Conservation (phyloP, 768 basidiomycete species). For the Boletus patriciae region DNA sequence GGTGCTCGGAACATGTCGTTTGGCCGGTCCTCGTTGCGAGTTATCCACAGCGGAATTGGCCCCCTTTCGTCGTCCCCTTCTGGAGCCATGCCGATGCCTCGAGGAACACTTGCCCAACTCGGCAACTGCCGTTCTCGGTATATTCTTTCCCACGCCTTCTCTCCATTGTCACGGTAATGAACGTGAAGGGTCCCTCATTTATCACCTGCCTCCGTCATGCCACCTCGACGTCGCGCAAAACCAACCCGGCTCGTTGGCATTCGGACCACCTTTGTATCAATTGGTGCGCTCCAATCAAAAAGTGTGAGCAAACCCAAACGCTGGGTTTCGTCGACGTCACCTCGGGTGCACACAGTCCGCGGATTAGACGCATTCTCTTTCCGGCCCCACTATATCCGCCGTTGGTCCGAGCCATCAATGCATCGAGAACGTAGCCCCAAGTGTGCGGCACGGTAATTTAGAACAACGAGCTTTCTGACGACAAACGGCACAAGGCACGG, state of each 20-base stretch:
- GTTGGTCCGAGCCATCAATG: constrained; percentile 9
- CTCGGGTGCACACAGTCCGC: neutral
- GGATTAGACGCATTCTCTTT: neutral
- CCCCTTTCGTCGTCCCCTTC: constrained; percentile 17
- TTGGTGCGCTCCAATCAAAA: neutral
- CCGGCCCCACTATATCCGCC: constrained; percentile 28
- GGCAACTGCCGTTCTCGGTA: constrained; percentile 20
- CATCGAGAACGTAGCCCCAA: neutral
- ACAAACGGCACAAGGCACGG: neutral
- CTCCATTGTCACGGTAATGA: constrained; percentile 25
- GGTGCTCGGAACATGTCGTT: constrained; percentile 13
- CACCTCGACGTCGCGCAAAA: neutral
- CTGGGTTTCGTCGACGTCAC: constrained; percentile 12
- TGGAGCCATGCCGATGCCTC: constrained; percentile 30
- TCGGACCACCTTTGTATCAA: neutral
- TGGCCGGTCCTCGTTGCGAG: constrained; percentile 28
- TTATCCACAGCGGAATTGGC: constrained; percentile 22
- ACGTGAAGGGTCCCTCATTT: constrained; percentile 2
- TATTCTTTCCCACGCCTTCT: constrained; percentile 20
- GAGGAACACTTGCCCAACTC: constrained; percentile 28
- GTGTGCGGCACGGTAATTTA: constrained; percentile 21
- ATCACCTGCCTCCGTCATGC: neutral
- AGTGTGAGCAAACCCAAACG: neutral
- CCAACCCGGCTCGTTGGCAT: constrained; percentile 3
- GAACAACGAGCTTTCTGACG: constrained; percentile 8